Conservation (phyloP, 176 grass and related monocot species). For the Thalia dealbata region DNA sequence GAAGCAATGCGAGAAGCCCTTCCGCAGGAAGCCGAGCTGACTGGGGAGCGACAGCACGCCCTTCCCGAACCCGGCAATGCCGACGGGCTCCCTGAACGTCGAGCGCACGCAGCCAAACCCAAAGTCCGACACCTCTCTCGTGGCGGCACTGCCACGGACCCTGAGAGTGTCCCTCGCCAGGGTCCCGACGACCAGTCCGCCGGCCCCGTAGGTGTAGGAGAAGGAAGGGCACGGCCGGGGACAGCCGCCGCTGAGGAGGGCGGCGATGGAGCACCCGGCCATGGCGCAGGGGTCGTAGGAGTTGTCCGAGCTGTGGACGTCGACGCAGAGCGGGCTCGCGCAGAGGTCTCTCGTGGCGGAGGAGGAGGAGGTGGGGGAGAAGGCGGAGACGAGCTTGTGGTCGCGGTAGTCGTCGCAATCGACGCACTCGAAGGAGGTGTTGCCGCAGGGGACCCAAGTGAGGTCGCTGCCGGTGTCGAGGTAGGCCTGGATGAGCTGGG, state of each 20-base stretch:
- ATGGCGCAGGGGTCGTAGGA: conserved; percentile 28
- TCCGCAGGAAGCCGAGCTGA: conserved; percentile 36
- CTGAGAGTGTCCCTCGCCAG: conserved; percentile 29
- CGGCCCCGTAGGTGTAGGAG: conserved; percentile 45
- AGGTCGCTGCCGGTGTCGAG: conserved; percentile 49
- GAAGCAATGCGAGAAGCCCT: conserved; percentile 49
- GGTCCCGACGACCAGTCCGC: conserved; percentile 30
- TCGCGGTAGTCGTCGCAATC: conserved; percentile 24
- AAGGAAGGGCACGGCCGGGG: conserved; percentile 39
- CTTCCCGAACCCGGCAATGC: conserved; percentile 45
- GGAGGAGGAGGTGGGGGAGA: conserved; percentile 23
- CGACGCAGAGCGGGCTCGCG: conserved; percentile 23
- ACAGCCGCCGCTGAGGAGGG: conserved; percentile 26
- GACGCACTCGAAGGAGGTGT: conserved; percentile 21
- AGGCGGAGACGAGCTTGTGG: conserved; percentile 3
- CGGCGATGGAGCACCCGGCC: conserved; percentile 25
- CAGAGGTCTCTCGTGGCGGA: conserved; percentile 19
- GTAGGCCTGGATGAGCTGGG: conserved; percentile 37
- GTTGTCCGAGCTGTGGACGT: conserved; percentile 41
- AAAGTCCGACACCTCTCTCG: conserved; percentile 17
- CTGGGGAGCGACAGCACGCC: conserved; percentile 30
- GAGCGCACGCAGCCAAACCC: conserved; percentile 39
- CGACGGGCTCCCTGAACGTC: conserved; percentile 34
- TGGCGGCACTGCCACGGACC: conserved; percentile 7
- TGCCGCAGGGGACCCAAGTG: conserved; percentile 44